Percentiles rank a stretch among this genome's conserved stretches.
Evolutionary conservation across 1,284 basidiomycete species (phyloP).

Genomic region (Farysia itapuensis): DNA sequence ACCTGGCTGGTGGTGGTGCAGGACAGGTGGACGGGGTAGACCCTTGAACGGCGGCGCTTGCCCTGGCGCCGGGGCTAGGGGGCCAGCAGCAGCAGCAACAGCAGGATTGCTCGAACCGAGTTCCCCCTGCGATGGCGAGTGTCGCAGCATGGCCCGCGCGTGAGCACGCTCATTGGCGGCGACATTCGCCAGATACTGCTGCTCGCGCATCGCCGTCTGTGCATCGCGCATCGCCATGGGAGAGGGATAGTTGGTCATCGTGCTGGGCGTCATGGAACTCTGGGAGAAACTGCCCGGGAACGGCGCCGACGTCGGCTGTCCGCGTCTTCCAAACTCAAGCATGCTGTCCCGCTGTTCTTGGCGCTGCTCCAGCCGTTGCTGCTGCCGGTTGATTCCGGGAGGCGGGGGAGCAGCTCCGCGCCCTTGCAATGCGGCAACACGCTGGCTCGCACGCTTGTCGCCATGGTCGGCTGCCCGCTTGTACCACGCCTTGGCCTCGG

Average conservation of each 20-base stretch:
- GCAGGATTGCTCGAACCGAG: slow-evolving; percentile 12
- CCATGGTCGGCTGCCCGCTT: slow-evolving; percentile 87
- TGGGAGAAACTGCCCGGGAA: slow-evolving; percentile 47
- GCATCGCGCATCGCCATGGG: slow-evolving; percentile 54
- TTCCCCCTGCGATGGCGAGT: slow-evolving; percentile 22
- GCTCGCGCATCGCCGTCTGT: slow-evolving; percentile 49
- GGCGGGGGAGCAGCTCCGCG: slow-evolving; percentile 5
- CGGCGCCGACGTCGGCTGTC: slow-evolving; percentile 54
- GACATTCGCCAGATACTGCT: slow-evolving; percentile 45
- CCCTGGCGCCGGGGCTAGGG: not conserved
- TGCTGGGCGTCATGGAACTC: slow-evolving; percentile 34
- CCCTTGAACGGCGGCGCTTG: slow-evolving; percentile 1
- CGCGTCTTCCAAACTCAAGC: slow-evolving; percentile 33
- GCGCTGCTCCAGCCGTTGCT: slow-evolving; percentile 30
- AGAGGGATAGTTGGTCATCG: slow-evolving; percentile 45
- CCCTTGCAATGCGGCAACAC: slow-evolving; percentile 64
- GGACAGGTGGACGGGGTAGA: slow-evolving; percentile 18
- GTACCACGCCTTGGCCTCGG: slow-evolving; percentile 75
- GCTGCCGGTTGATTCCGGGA: slow-evolving; percentile 20
- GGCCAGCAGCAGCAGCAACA: slow-evolving; percentile 4
- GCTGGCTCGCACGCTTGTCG: slow-evolving; percentile 86
- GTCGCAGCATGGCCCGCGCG: slow-evolving; percentile 23
- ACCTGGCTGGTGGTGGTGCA: slow-evolving; percentile 5
- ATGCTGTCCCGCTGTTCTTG: slow-evolving; percentile 39
- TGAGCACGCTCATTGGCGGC: slow-evolving; percentile 40